Evolutionary conservation across 257 asterid genomes (phyloP), one percentile per base, ranked within the genome.

Genomic region (Marsdenia floribunda): DNA sequence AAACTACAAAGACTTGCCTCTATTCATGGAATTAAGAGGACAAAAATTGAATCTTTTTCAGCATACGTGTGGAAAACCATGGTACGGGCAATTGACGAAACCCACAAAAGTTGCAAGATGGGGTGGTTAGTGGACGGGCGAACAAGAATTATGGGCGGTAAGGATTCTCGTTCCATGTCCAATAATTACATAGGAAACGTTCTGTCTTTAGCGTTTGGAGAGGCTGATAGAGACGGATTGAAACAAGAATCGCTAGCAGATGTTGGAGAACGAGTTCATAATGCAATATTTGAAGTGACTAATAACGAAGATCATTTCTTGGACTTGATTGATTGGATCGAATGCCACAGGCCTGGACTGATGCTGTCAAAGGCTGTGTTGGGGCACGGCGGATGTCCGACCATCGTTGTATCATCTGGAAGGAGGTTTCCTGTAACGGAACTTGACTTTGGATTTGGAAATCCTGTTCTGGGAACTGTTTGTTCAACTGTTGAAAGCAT

Each of bases 81-180:
- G 92, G 88, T 74, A 1, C 71, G 74, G 55, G 79, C 82, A 14
- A 75, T 83, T 18, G 71, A 79, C 38, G 61, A 72, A 68, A 64
- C 65, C 49, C 82, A 87, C 6, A 35, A 69, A 18, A 37, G 44
- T 9, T 86, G 96, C 84, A 87, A 77, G 75, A 79, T 87, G 77
- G 92, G 96, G 22, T 87, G 89, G 89, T 72, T 87, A 75, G 79
- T 89, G 0, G 91, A 87, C 40, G 91, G 91, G 75, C 59, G 91
- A 22, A 82, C 83, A 6, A 73, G 87, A 76, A 68, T 86, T 19
- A 44, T 29, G 33, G 33, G 33, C 33, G 70, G 76, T 66, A 63
- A 76, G n/a, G 22, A 26, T 60, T 3, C 70, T 29, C 55, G 65
- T 50, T 37, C 76, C 16, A 81, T 76, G 84, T 78, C 84, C 18